phyloP scores from a whole-genome alignment of 176 grass and related monocot species.

The Poa annua region DNA sequence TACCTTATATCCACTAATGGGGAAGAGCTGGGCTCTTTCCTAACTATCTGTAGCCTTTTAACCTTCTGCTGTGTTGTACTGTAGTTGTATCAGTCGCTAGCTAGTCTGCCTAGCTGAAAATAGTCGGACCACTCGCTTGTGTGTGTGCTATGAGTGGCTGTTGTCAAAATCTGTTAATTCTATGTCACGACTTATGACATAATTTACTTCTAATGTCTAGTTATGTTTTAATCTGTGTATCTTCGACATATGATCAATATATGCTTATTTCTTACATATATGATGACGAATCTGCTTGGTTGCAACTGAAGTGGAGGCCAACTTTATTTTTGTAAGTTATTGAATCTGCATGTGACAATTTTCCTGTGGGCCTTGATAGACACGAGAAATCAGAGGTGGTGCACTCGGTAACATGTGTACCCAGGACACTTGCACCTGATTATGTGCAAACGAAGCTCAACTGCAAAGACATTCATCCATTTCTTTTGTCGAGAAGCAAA shows the following conservation, averaged over 20 bases:
- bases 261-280: background rate
- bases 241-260: background rate
- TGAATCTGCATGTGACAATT: too few relatives aligned
- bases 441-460: too few relatives aligned
- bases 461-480: too few relatives aligned
- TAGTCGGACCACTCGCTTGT: conserved; percentile 52
- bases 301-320: background rate
- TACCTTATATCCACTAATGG: conserved; percentile 79
- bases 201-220: conserved; percentile 53
- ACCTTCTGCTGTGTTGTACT: conserved; percentile 31
- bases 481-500: too few relatives aligned
- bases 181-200: conserved; percentile 47
- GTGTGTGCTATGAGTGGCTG: conserved; percentile 40
- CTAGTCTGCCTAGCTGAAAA: conserved; percentile 51
- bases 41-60: conserved; percentile 61
- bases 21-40: conserved; percentile 45
- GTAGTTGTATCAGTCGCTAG: conserved; percentile 42
- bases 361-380: too few relatives aligned
- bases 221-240: conserved; percentile 33
- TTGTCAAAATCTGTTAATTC: conserved; percentile 51
- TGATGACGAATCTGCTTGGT: background rate
- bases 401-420: too few relatives aligned
- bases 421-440: too few relatives aligned
- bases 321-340: background rate
- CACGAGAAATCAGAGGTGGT: too few relatives aligned